These are phyloP conservation scores for Phytophthora citrophthora DNA, from an alignment of 352 stramenopile genomes.

Conservation along the genomic window DNA sequence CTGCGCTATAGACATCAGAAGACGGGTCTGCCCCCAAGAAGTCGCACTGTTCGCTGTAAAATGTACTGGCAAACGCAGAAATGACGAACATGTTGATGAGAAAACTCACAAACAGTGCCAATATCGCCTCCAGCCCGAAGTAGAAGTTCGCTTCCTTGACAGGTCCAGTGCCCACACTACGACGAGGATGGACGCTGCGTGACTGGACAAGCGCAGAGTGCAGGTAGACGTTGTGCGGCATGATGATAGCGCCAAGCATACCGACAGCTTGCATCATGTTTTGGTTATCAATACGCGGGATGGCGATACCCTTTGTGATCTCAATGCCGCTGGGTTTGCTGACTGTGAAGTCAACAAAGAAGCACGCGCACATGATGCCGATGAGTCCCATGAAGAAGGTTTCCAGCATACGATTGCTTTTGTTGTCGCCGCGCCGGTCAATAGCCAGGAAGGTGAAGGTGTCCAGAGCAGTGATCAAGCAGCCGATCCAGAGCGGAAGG, in stretches of 20 bases:
- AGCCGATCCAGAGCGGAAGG: conserved; percentile 78
- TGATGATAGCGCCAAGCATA: conserved; percentile 92
- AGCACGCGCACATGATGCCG: conserved; percentile 86
- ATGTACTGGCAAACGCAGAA: conserved; percentile 89
- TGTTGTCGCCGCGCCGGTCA: conserved; percentile 58
- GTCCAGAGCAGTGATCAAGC: conserved; percentile 68
- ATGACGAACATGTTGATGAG: conserved; percentile 94
- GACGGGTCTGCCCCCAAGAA: conserved; percentile 48
- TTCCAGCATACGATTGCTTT: conserved; percentile 71
- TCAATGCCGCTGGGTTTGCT: conserved; percentile 70
- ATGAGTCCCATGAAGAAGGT: conserved; percentile 91
- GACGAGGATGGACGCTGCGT: conserved; percentile 20
- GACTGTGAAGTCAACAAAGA: conserved; percentile 89
- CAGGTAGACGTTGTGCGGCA: conserved; percentile 97
- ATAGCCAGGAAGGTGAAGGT: conserved; percentile 93
- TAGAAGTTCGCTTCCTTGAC: conserved; percentile 75
- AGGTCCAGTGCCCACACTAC: conserved; percentile 6
- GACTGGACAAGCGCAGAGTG: conserved; percentile 91
- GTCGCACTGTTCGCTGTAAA: conserved; percentile 79
- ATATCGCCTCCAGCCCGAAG: conserved; percentile 83
- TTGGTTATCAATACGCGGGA: conserved; percentile 64
- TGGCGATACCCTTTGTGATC: conserved; percentile 80
- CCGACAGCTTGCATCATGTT: conserved; percentile 78
- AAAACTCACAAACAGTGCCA: conserved; percentile 91
- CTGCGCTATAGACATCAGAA: conserved; percentile 49